These are phyloP conservation scores for Glycine soja DNA, from an alignment of 306 rosid genomes.

Conservation along the genomic window DNA sequence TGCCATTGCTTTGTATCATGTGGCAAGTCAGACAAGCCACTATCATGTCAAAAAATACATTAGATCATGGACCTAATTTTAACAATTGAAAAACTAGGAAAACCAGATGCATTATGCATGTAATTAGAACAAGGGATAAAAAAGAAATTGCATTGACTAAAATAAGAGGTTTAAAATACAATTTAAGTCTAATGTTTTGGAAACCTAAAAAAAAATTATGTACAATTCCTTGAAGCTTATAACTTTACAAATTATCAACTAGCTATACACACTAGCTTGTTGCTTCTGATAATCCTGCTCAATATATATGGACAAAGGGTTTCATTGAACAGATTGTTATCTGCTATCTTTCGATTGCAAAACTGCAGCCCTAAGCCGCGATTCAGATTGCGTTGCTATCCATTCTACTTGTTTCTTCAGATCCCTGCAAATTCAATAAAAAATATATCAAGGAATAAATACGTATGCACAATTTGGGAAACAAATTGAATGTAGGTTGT, in stretches of 20 bases:
- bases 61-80: too few relatives aligned
- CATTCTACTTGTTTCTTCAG: constrained; percentile 38
- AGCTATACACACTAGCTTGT: neutral
- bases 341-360: neutral
- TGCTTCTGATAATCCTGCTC: neutral
- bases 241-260: constrained; percentile 18
- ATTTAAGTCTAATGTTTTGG: too few relatives aligned
- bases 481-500: neutral
- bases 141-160: neutral
- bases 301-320: neutral
- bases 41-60: neutral
- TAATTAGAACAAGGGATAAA: too few relatives aligned
- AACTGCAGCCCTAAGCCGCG: constrained; percentile 32
- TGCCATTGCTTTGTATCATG: too few relatives aligned
- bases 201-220: neutral
- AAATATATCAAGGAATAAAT: constrained; percentile 18
- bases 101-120: too few relatives aligned
- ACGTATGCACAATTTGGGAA: neutral
- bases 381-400: constrained; percentile 33
- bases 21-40: neutral
- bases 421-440: constrained; percentile 49
- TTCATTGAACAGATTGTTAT: constrained; percentile 1
- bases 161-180: neutral
- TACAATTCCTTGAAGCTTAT: neutral
- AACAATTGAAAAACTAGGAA: neutral